Conservation (phyloP, 2,329 filamentous ascomycete genomes). For the Aspergillus felis region DNA sequence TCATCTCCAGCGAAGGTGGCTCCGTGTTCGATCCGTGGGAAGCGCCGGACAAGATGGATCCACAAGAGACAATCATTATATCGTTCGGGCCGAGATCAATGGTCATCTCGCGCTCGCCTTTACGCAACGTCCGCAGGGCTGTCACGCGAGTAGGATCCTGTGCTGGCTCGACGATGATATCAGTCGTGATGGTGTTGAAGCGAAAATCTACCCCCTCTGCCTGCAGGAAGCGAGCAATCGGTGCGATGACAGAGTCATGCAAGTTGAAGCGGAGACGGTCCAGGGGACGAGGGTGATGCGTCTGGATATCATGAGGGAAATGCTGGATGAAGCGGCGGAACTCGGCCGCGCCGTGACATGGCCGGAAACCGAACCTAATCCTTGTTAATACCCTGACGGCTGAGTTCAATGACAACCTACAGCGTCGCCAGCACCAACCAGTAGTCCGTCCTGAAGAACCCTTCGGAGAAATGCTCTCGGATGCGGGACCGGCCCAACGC, state of each 20-base stretch:
- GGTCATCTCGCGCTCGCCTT: constrained; percentile 13
- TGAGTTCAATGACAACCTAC: constrained; percentile 3
- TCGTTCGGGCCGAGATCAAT: constrained; percentile 28
- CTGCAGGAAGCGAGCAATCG: constrained; percentile 21
- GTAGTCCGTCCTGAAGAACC: constrained; percentile 24
- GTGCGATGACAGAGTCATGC: constrained; percentile 23
- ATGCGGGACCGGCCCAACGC: constrained; percentile 14
- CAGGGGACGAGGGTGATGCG: constrained; percentile 11
- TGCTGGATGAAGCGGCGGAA: constrained; percentile 22
- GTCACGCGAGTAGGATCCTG: constrained; percentile 19
- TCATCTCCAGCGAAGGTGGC: constrained; percentile 20
- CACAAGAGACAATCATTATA: constrained; percentile 39
- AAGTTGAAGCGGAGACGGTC: constrained; percentile 22
- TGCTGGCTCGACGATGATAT: constrained; percentile 19
- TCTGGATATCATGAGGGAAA: constrained; percentile 19
- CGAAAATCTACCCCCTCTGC: constrained; percentile 24
- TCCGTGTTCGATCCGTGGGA: constrained; percentile 31
- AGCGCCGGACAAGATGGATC: constrained; percentile 37
- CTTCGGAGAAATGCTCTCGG: constrained; percentile 11
- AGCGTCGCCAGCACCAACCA: constrained; percentile 24
- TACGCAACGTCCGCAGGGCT: constrained; percentile 18
- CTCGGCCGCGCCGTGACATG: constrained; percentile 27
- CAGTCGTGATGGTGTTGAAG: constrained; percentile 21
- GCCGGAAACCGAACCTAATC: constrained; percentile 24
- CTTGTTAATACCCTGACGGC: background rate